Evolutionary conservation across 2,329 filamentous ascomycete species (phyloP).

Genomic region (Alternaria sp.): DNA sequence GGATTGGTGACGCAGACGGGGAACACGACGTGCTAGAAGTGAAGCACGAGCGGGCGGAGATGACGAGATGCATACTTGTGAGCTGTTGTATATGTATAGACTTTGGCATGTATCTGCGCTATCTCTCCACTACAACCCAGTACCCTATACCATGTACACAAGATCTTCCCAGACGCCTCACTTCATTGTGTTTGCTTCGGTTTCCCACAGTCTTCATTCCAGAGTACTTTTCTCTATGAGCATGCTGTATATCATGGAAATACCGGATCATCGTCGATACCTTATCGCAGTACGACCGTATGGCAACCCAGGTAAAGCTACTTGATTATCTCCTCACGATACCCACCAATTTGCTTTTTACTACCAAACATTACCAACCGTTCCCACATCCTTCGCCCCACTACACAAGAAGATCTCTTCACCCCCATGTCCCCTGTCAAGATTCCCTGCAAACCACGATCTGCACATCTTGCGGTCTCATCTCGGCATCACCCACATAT

Average conservation of each 20-base stretch:
- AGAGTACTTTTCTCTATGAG: neutral
- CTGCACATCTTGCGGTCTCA: slow-evolving; percentile 4
- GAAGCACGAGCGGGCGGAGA: neutral
- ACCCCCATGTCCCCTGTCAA: neutral
- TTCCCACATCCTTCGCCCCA: neutral
- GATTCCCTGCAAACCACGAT: neutral
- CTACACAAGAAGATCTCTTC: neutral
- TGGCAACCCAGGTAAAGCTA: neutral
- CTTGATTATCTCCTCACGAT: neutral
- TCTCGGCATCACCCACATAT: slow-evolving; percentile 2
- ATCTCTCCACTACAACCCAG: neutral
- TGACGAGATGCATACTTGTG: neutral
- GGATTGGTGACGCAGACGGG: slow-evolving; percentile 42
- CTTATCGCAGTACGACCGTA: neutral
- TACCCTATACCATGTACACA: no score
- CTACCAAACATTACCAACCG: neutral
- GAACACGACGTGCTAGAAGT: neutral
- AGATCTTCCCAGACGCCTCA: neutral
- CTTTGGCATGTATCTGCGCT: neutral
- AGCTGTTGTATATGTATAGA: neutral
- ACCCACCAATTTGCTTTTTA: neutral
- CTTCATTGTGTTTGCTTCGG: neutral
- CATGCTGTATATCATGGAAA: neutral
- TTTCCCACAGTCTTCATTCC: rapidly evolving
- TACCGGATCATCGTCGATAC: neutral